A percentile compares a stretch with the other conserved stretches of the same genome.
Conservation (phyloP, 2,329 filamentous ascomycete genomes). For the Penicillium capsulatum region DNA sequence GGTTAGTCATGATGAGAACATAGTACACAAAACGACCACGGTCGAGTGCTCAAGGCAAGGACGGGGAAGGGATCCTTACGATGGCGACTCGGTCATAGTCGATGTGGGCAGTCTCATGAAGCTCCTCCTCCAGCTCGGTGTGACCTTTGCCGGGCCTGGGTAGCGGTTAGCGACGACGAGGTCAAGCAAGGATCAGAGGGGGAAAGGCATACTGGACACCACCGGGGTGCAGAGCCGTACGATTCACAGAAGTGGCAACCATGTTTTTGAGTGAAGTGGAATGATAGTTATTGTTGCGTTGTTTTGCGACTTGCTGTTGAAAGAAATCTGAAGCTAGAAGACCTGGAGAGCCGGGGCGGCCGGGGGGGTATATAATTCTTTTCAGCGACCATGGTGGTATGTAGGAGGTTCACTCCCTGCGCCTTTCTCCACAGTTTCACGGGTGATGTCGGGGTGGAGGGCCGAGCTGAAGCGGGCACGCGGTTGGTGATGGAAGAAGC, state of each 20-base stretch:
- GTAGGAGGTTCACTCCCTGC: slow-evolving; percentile 23
- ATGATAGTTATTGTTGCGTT: slow-evolving; percentile 56
- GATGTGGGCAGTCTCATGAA: slow-evolving; percentile 96
- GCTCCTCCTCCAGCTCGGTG: slow-evolving; percentile 96
- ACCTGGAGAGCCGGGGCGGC: slow-evolving; percentile 43
- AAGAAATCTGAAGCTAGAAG: slow-evolving; percentile 53
- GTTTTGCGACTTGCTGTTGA: slow-evolving; percentile 55
- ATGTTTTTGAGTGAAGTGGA: slow-evolving; percentile 53
- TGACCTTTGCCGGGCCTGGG: slow-evolving; percentile 75
- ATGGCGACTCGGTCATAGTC: slow-evolving; percentile 98
- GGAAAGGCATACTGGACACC: slow-evolving; percentile 73
- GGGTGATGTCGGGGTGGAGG: slow-evolving; percentile 38
- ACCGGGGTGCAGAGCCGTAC: slow-evolving; percentile 83
- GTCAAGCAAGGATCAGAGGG: slow-evolving; percentile 6
- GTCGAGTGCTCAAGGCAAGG: slow-evolving; percentile 6
- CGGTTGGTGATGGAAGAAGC: slow-evolving; percentile 21
- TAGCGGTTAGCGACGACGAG: slow-evolving; percentile 17
- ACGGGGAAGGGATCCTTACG: slow-evolving; percentile 53
- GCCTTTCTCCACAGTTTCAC: slow-evolving; percentile 42
- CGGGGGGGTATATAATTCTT: slow-evolving; percentile 45
- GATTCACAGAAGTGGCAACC: slow-evolving; percentile 67
- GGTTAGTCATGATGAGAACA: slow-evolving; percentile 5
- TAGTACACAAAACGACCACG: slow-evolving; percentile 6
- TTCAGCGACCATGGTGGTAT: slow-evolving; percentile 31
- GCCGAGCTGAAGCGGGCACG: slow-evolving; percentile 22